Evolutionary conservation across 331 rosid species (phyloP).

Genomic region (Malus hybrid): DNA sequence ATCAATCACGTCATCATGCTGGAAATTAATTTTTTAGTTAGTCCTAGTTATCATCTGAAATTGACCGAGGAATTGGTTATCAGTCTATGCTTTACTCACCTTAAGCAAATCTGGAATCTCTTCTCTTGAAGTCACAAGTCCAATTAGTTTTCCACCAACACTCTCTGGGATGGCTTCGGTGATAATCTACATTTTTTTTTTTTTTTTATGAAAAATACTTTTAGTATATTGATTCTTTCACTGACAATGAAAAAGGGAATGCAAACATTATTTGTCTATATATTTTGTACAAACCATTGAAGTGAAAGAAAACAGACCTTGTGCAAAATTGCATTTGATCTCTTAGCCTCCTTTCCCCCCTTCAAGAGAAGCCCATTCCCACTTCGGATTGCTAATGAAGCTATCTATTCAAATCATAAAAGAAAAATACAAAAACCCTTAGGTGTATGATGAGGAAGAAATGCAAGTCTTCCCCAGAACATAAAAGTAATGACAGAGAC

Average conservation of each 20-base stretch:
- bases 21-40: conserved; percentile 20
- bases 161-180: conserved; percentile 81
- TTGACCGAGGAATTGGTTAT: neutral
- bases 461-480: neutral
- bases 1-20: conserved; percentile 92
- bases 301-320: conserved; percentile 45
- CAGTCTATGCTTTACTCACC: conserved; percentile 29
- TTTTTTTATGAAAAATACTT: conserved; percentile 1
- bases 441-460: conserved; percentile 15
- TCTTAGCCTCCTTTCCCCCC: conserved; percentile 98
- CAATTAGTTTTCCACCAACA: conserved; percentile 81
- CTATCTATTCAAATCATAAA: conserved; percentile 54
- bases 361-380: conserved; percentile 96
- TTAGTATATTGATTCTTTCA: neutral
- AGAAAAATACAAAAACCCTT: neutral
- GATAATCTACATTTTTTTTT: conserved; percentile 44
- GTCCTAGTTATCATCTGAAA: conserved; percentile 18
- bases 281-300: neutral
- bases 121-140: conserved; percentile 90
- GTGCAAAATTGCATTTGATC: conserved; percentile 86
- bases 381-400: conserved; percentile 89
- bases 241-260: neutral
- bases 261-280: neutral
- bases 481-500: neutral
- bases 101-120: conserved; percentile 92